A percentile compares a stretch with the other conserved stretches of the same genome.
Evolutionary conservation across 2,329 filamentous ascomycete genomes (phyloP).

Genomic region (Botrytis fabae): DNA sequence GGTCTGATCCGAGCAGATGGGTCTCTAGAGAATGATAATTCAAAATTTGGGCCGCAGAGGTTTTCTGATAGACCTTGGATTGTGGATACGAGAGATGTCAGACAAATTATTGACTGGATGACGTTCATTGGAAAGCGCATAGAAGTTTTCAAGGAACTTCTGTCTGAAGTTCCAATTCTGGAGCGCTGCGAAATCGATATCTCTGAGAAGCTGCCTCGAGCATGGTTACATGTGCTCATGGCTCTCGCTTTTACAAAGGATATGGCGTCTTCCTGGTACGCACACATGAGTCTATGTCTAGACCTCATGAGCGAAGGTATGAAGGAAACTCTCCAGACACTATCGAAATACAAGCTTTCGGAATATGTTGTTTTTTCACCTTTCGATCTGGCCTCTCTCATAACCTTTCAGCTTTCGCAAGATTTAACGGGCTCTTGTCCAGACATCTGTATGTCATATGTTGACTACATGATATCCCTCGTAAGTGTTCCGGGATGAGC

Average conservation of each 20-base stretch:
- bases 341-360: constrained; percentile 5
- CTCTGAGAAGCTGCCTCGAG: constrained; percentile 30
- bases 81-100: neutral
- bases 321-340: neutral
- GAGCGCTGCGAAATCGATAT: constrained; percentile 26
- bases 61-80: neutral
- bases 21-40: neutral
- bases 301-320: constrained; percentile 2
- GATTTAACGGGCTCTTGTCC: constrained; percentile 23
- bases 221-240: constrained; percentile 34
- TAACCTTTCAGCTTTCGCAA: constrained; percentile 30
- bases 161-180: neutral
- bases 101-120: neutral
- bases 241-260: constrained; percentile 26
- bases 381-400: constrained; percentile 31
- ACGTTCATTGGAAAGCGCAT: neutral
- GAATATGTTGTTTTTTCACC: constrained; percentile 29
- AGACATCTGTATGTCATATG: constrained; percentile 30
- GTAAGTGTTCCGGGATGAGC: constrained; percentile 18
- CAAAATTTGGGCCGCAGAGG: neutral
- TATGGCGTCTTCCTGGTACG: constrained; percentile 25
- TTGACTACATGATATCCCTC: constrained; percentile 30
- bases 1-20: neutral
- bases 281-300: constrained; percentile 7
- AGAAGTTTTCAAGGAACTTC: constrained; percentile 2